Evolutionary conservation across 2,329 filamentous ascomycete genomes (phyloP), one percentile per base, ranked within the genome.

Genomic region (Alternaria ventricosa): DNA sequence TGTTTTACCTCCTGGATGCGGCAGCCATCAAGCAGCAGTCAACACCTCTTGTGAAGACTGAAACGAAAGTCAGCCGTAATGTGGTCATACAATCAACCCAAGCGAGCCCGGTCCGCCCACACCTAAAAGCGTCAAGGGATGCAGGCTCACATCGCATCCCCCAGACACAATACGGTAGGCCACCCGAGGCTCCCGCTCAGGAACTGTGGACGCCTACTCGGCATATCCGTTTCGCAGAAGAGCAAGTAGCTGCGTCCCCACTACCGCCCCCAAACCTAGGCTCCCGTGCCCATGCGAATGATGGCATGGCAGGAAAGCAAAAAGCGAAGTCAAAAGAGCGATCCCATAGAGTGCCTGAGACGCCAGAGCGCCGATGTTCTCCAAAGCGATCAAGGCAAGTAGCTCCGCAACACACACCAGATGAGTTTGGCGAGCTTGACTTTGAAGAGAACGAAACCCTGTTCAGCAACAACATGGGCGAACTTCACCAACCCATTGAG

Each of bases 121-220:
- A 58, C 20, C n/a, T 25, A 6, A 71, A 64, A n/a, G 30, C 49
- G n/a, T 28, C 20, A 3, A 23, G 56, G 8, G 63, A 67, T 7
- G 47, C 56, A 47, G 70, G 60, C 1, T 65, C 65, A 5, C 65
- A 64, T 46, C 65, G 69, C 56, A 66, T 76, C 18, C 71, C 73
- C 7, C 77, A 78, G 57, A 80, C 78, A 15, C 77, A 80, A 61
- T 78, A 72, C 44, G 64, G 74, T 9, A 78, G 73, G 55, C 73
- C 75, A 45, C 78, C 73, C 8, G 78, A 80, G 30, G 55, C 72
- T 33, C 61, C 70, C n/a, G 60, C 63, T n/a, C 70, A 64, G 36
- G 70, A 75, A 33, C 54, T 72, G 3, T 75, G 72, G 73, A 75
- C 73, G 10, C 75, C 76, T 11, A 64, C 63, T 25, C 71, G 64